Evolutionary conservation across 352 stramenopile species (phyloP).

Genomic region (Globisporangium irregulare): DNA sequence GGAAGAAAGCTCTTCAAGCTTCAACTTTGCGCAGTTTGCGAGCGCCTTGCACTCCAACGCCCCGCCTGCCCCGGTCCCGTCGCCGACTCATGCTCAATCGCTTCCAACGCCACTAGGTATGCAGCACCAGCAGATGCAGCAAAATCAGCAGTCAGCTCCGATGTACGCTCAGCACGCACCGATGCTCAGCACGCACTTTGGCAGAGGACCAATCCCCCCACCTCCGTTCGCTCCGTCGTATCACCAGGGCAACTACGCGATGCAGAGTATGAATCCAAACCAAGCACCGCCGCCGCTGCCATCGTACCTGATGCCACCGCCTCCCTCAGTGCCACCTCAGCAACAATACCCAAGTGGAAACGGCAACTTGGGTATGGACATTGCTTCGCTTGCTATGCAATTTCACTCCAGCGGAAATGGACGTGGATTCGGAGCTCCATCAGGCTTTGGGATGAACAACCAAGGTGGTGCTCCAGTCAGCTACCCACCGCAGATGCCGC

Average conservation of each 20-base stretch:
- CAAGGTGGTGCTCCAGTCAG: neutral
- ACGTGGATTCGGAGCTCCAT: conserved; percentile 15
- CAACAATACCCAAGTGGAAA: conserved; percentile 14
- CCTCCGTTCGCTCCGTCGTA: conserved; percentile 25
- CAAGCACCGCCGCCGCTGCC: conserved; percentile 18
- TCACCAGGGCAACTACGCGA: conserved; percentile 22
- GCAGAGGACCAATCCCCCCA: conserved; percentile 10
- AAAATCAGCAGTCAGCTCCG: conserved; percentile 1
- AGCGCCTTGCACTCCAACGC: conserved; percentile 35
- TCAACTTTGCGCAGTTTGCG: conserved; percentile 47
- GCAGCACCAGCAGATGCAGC: neutral
- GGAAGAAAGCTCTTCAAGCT: conserved; percentile 18
- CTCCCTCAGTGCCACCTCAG: conserved; percentile 18
- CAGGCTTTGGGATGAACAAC: conserved; percentile 26
- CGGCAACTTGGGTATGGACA: conserved; percentile 33
- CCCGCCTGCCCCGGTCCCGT: neutral
- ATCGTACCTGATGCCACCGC: conserved; percentile 29
- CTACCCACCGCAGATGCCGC: conserved; percentile 28
- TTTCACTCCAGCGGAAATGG: conserved; percentile 40
- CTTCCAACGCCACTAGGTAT: conserved; percentile 3
- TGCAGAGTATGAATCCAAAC: conserved; percentile 21
- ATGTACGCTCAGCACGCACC: conserved; percentile 12
- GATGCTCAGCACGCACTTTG: conserved; percentile 27
- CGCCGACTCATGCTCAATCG: conserved; percentile 11
- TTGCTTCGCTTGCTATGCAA: conserved; percentile 76